Base-by-base conservation (phyloP, 441 rosid genomes). In the Capsella rubella region DNA sequence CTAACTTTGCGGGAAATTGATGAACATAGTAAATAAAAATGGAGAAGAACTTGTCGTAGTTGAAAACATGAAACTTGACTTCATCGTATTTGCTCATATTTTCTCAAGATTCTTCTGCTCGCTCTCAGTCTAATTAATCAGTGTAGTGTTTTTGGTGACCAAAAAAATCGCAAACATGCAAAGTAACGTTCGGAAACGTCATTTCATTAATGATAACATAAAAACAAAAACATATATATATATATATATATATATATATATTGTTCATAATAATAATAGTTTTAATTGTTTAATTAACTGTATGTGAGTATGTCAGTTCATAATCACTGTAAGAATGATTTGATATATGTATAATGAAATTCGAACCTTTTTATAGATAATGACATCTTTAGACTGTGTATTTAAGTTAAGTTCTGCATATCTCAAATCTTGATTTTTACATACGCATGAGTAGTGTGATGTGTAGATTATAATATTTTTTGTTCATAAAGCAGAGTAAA, bases 381-480 rank as follows among this genome's bases (percentile, higher is more conserved):
- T 56, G 43, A 15, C 4, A 56, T 9, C 12, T 9, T 47, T 49
- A 8, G 3, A 47, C 2, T 16, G 52, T 47, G 15, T 34, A 21
- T 32, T 31, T 54, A 29, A 54, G 15, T 47, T 3, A 49, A 49
- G 53, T 49, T 9, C 2, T 18, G 45, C 45, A 58, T 35, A 18
- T 35, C 13, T 55, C 21, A 52, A 55, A 50, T 69, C 5, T n/a
- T 57, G 66, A n/a, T 21, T n/a, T 47, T 45, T 58, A 34, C 16
- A 47, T 49, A 28, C 25, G 12, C 68, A 61, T 21, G 18, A 50
- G 18, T 18, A 43, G 43, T 34, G 37, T 6, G 6, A 12, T 59
- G 50, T 2, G n/a, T 50, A 27, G 12, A 52, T 29, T 55, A 55
- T 5, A 14, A 50, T 28, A 40, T 28, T 71, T 35, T 40, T 10